Evolutionary conservation across 257 asterid genomes (phyloP).

Genomic region (Petunia secreta): DNA sequence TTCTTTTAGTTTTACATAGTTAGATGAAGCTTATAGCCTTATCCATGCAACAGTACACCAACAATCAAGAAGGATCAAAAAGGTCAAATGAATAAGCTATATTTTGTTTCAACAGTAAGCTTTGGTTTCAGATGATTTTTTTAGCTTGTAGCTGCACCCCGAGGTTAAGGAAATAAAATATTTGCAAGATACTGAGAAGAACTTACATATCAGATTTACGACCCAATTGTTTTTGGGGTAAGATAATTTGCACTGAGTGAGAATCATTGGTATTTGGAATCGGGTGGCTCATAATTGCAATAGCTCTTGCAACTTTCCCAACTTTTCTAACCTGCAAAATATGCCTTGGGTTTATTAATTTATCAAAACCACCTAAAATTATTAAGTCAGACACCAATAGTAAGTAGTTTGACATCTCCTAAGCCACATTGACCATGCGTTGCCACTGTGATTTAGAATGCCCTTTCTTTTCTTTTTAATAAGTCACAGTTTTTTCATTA

Average conservation of each 20-base stretch:
- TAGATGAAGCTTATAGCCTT: not conserved
- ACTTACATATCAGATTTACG: slow-evolving; percentile 90
- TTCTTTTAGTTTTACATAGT: not conserved
- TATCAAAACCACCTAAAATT: not conserved
- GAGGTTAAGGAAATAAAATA: not conserved
- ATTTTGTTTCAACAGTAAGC: not conserved
- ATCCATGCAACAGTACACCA: not conserved
- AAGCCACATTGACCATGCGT: not conserved
- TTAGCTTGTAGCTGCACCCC: not conserved
- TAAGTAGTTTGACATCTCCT: not conserved
- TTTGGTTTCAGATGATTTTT: not conserved
- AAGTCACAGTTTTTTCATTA: not conserved
- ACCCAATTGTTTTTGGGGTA: slow-evolving; percentile 91
- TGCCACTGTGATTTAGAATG: not conserved
- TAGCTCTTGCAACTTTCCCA: slow-evolving; percentile 88
- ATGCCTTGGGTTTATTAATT: slow-evolving; percentile 10
- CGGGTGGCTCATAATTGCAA: slow-evolving; percentile 93
- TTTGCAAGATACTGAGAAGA: not conserved
- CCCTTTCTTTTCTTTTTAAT: not conserved
- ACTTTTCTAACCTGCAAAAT: slow-evolving; percentile 66
- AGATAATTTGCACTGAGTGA: slow-evolving; percentile 81
- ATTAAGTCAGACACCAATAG: not conserved
- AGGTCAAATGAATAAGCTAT: not conserved
- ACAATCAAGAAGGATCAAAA: slow-evolving; percentile 16
- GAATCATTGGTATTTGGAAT: slow-evolving; percentile 86